Evolutionary conservation across 371 early-diverging fungal species (phyloP).

Genomic region (Chytridium lagenaria): DNA sequence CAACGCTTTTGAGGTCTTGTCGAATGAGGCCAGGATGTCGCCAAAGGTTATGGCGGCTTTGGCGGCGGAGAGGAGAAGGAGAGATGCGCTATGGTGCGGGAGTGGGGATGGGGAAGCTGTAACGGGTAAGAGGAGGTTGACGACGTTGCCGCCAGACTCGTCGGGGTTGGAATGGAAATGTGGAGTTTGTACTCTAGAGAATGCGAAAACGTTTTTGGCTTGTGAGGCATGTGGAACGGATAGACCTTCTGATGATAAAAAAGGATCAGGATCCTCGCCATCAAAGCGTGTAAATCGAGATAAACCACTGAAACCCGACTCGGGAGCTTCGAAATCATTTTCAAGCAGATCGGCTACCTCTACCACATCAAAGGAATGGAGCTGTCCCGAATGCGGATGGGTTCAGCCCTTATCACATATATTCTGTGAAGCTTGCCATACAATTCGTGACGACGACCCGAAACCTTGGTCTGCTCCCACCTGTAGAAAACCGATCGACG

Average conservation of each 20-base stretch:
- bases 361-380: no score
- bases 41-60: conserved; percentile 56
- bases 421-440: no score
- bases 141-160: not conserved
- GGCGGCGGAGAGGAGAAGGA: conserved; percentile 62
- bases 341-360: no score
- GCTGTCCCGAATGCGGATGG: no score
- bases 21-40: no score
- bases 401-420: no score
- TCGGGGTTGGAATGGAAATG: conserved; percentile 1
- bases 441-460: no score
- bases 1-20: conserved; percentile 1
- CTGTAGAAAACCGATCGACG: no score
- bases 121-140: not conserved
- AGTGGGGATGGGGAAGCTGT: conserved; percentile 35
- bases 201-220: not conserved
- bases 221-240: not conserved
- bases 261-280: not conserved
- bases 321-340: no score
- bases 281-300: no score
- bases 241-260: not conserved
- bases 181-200: not conserved
- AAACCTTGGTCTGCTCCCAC: no score
- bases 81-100: conserved; percentile 68
- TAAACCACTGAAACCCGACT: no score